These are phyloP conservation scores for Hyphopichia wangnamkhiaoensis DNA, from an alignment of 1,139 yeast species.

Conservation along the genomic window DNA sequence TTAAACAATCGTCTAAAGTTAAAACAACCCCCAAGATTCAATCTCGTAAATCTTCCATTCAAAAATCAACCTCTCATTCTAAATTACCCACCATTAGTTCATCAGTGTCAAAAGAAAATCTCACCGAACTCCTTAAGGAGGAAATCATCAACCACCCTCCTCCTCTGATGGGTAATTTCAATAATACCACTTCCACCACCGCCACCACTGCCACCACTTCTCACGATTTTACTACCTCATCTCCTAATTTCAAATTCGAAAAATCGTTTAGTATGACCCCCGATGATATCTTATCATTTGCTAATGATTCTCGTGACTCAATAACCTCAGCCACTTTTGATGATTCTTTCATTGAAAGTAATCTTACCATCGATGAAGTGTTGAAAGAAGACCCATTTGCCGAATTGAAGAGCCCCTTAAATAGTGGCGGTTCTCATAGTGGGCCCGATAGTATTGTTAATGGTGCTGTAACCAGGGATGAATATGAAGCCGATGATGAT, in stretches of 20 bases:
- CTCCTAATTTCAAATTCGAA: conserved; percentile 2
- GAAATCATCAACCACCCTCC: conserved; percentile 5
- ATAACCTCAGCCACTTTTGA: background rate
- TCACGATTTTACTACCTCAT: background rate
- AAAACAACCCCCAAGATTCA: background rate
- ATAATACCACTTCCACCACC: no score
- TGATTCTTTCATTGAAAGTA: background rate
- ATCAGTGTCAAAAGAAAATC: conserved; percentile 4
- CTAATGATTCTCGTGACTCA: conserved; percentile 3
- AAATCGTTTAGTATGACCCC: conserved; percentile 3
- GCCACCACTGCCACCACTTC: background rate
- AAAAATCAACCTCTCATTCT: background rate
- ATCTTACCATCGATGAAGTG: conserved; percentile 24
- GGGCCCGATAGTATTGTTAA: conserved; percentile 4
- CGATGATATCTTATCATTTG: conserved; percentile 1
- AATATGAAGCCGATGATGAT: conserved; percentile 10
- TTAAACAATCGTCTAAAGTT: background rate
- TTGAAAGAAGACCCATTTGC: conserved; percentile 24
- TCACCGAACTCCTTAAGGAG: conserved; percentile 2
- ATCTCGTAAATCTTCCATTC: background rate
- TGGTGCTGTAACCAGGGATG: conserved; percentile 5
- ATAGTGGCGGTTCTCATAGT: conserved; percentile 5
- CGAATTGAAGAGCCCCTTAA: conserved; percentile 9
- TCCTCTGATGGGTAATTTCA: background rate
- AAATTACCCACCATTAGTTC: conserved; percentile 2